Base-by-base conservation (phyloP, 2,329 filamentous ascomycete genomes). In the Microcera coccophila region DNA sequence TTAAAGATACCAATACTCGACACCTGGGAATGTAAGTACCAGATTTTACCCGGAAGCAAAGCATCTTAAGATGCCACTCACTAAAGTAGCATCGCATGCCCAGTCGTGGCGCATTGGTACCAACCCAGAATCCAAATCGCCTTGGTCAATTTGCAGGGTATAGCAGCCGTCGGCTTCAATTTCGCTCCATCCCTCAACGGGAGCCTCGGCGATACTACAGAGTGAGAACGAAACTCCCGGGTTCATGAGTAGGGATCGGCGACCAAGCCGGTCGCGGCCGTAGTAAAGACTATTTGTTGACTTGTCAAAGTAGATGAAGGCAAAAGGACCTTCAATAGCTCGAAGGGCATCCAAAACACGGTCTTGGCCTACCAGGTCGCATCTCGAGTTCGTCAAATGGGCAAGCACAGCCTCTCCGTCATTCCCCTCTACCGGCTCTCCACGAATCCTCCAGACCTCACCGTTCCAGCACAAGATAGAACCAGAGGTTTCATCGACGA, bases 391-490 rank as follows among this genome's bases (percentile, higher is more conserved):
- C 16, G 74, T 58, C 36, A 95, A 71, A 28, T 78, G 59, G 24
- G 72, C 59, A 58, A 91, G 82, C 15, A 97, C 71, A 5, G 71
- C 67, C 56, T 84, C 75, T 3, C 87, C 87, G 65, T 98, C 93
- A 60, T 95, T 96, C 44, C 82, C 86, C 5, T 59, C 45, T n/a
- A 95, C 71, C 1, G 63, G 57, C 9, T 74, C 55, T 24, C 74
- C 75, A 8, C 66, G 67, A 38, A 95, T 74, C 44, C 78, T 84
- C 93, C 93, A 98, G 1, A 90, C 91, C 63, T 98, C 93, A 33
- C 93, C 93, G 60, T 98, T 98, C 93, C 93, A 98, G 74, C 91
- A 96, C 2, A 98, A 73, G 1, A 87, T 71, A 1, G 84, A 88
- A 4, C 75, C 73, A 1, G 75, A 75, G 0, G 55, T 49, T 3